Conservation (phyloP, 495 filamentous ascomycete species). For the Neurospora sp. region DNA sequence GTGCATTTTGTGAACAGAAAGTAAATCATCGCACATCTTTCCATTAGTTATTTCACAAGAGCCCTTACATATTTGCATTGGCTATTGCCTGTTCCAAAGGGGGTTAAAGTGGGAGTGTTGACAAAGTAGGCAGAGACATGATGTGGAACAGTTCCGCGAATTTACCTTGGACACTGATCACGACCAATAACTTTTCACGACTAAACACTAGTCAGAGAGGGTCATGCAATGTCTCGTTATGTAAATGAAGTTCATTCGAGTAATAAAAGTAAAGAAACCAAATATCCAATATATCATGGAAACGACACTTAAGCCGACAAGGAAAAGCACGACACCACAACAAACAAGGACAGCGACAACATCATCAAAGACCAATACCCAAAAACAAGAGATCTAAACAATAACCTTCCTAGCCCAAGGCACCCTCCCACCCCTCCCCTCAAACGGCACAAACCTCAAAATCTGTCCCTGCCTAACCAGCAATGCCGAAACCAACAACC, state of each 20-base stretch:
- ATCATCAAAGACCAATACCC: neutral
- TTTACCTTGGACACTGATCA: no score
- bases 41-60: no score
- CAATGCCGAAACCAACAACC: neutral
- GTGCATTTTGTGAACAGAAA: no score
- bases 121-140: no score
- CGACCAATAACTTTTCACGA: no score
- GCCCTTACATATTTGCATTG: no score
- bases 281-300: neutral
- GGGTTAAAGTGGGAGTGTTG: no score
- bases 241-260: neutral
- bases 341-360: neutral
- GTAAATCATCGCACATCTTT: no score
- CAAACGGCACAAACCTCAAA: neutral
- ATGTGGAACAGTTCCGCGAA: no score
- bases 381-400: neutral
- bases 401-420: neutral
- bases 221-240: neutral
- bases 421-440: neutral
- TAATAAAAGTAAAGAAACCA: neutral
- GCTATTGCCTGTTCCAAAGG: no score
- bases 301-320: neutral
- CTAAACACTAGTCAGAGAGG: no score
- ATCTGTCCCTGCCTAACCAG: neutral
- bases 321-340: neutral